phyloP scores from a whole-genome alignment of 2,329 filamentous ascomycete genomes.

The Fusarium zealandicum region DNA sequence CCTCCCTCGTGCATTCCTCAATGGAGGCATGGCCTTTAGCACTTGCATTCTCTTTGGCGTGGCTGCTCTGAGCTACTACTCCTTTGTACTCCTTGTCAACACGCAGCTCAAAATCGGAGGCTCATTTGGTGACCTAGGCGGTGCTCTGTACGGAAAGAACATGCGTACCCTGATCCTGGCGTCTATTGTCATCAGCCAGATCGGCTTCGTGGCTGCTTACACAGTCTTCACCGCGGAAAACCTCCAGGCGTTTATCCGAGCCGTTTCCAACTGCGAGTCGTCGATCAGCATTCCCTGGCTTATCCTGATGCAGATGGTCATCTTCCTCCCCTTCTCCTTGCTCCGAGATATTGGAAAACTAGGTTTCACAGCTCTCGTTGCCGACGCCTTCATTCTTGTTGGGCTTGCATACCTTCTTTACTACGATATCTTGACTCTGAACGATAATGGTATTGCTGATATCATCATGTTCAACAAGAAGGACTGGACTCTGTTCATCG shows the following conservation, averaged over 20 bases:
- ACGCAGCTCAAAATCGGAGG: slow-evolving; percentile 85
- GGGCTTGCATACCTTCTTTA: slow-evolving; percentile 95
- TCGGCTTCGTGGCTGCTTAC: slow-evolving; percentile 94
- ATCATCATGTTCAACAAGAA: slow-evolving; percentile 89
- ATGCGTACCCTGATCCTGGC: slow-evolving; percentile 87
- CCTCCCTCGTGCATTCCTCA: slow-evolving; percentile 89
- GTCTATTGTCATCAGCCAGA: slow-evolving; percentile 93
- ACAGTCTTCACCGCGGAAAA: slow-evolving; percentile 98
- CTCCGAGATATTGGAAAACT: slow-evolving; percentile 98
- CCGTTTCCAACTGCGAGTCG: slow-evolving; percentile 86
- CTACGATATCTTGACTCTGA: slow-evolving; percentile 88
- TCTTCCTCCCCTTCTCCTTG: slow-evolving; percentile 93
- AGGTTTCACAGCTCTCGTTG: slow-evolving; percentile 90
- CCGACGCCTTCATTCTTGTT: slow-evolving; percentile 92
- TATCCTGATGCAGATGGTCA: slow-evolving; percentile 92
- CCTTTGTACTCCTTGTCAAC: slow-evolving; percentile 91
- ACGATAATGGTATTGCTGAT: slow-evolving; percentile 78
- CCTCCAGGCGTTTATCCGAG: slow-evolving; percentile 90
- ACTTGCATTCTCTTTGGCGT: slow-evolving; percentile 88
- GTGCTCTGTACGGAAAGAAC: slow-evolving; percentile 87
- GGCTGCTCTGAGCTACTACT: slow-evolving; percentile 91
- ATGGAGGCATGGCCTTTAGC: slow-evolving; percentile 97
- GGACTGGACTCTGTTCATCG: slow-evolving; percentile 97
- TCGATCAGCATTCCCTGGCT: slow-evolving; percentile 87
- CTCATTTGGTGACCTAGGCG: slow-evolving; percentile 98